Evolutionary conservation across 805 yeast genomes (phyloP), one percentile per base, ranked within the genome.

Genomic region (Starmerella powellii): DNA sequence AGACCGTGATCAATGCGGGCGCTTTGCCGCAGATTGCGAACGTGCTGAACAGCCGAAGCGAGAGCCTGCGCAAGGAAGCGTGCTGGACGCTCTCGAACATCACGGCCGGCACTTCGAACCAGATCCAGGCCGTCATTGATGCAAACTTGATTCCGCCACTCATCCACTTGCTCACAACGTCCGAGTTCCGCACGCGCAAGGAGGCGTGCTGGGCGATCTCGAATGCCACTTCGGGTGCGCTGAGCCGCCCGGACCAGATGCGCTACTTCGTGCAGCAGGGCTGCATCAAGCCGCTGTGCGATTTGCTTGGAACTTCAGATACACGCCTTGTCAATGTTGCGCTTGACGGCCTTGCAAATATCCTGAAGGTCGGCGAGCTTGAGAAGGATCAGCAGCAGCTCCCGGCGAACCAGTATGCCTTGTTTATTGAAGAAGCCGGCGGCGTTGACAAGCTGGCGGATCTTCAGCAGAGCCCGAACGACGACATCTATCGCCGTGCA

Each of bases 181-280:
- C 91, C 48, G 97, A 88, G 58, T 87, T 86, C 70, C 87, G 86
- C 70, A 88, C 97, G 28, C 83, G 83, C 62, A 91, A 88, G 64
- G 98, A 91, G 68, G 98, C 98, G 3, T 88, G 97, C 71, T 91
- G 98, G 98, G 97, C 97, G 28, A 81, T 91, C 52, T 86, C 96
- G 23, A 91, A 91, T 61, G 97, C 98, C 30, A 83, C 95, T 15
- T 82, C 95, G 8, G 97, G 97, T 55, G 97, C 96, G 18, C 71
- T 86, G 55, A 69, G 79, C 33, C 80, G 77, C 62, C 97, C 97
- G 6, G 95, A 85, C 47, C 95, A 87, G 62, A 87, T 91, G 55
- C 75, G 88, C 57, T 91, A 86, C 64, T 73, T 91, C 52, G 98
- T 91, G 28, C 68, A 71, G 51, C 97, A 91, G 67, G 98, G 96